Evolutionary conservation across 2,329 filamentous ascomycete genomes (phyloP).

Genomic region (Graphilbum fragrans): DNA sequence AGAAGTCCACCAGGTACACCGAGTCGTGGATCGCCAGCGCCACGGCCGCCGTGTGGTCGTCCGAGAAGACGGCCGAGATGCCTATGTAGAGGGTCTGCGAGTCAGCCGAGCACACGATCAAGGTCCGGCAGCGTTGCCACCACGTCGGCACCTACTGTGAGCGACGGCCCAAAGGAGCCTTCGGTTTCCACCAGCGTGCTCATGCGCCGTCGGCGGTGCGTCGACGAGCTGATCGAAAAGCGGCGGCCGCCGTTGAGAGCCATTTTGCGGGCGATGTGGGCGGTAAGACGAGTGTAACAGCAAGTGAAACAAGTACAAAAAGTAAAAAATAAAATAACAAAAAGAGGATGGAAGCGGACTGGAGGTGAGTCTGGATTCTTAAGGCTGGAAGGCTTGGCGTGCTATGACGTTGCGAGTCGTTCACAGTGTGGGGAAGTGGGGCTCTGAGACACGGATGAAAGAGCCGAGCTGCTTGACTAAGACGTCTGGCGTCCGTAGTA

Average conservation of each 20-base stretch:
- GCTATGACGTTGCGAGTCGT: too few species aligned
- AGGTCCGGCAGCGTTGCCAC: background rate
- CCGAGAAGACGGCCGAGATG: conserved; percentile 41
- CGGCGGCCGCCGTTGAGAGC: conserved; percentile 16
- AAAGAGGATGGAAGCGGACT: too few species aligned
- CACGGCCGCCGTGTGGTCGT: conserved; percentile 41
- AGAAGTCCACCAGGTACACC: conserved; percentile 64
- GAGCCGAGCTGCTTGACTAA: too few species aligned
- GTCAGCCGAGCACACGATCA: background rate
- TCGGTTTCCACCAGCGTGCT: conserved; percentile 29
- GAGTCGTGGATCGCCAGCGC: conserved; percentile 62
- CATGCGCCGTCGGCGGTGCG: conserved; percentile 33
- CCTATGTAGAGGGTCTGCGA: conserved; percentile 53
- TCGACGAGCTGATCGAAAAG: conserved; percentile 31
- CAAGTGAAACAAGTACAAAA: too few species aligned
- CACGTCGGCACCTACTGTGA: conserved; percentile 26
- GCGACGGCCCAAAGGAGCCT: conserved; percentile 29
- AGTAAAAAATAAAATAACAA: too few species aligned
- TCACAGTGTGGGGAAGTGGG: too few species aligned
- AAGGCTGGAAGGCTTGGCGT: too few species aligned
- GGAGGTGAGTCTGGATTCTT: too few species aligned
- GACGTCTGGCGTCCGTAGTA: too few species aligned
- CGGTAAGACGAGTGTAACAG: too few species aligned
- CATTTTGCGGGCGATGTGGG: conserved; percentile 1
- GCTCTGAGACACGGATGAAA: too few species aligned